These are phyloP conservation scores for Aspergillus sp. DNA, from an alignment of 2,329 filamentous ascomycete species.

Conservation along the genomic window DNA sequence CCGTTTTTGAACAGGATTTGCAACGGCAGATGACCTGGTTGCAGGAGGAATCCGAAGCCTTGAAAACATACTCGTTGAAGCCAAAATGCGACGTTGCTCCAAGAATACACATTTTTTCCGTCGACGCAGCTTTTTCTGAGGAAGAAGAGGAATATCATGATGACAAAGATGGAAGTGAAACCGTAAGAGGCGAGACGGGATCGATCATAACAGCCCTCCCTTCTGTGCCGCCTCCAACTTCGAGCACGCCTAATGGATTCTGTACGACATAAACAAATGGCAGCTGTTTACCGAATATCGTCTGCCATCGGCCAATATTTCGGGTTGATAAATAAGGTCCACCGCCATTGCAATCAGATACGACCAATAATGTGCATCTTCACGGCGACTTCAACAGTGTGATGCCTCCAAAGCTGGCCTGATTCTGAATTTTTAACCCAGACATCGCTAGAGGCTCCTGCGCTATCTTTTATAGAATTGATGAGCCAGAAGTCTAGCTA, in stretches of 20 bases:
- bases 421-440: too few relatives aligned
- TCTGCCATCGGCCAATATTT: too few relatives aligned
- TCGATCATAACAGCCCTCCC: conserved; percentile 25
- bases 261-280: too few relatives aligned
- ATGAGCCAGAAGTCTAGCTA: too few relatives aligned
- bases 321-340: too few relatives aligned
- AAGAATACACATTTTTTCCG: conserved; percentile 27
- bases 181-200: conserved; percentile 8
- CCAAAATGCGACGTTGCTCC: conserved; percentile 20
- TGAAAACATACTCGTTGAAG: conserved; percentile 28
- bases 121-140: conserved; percentile 19
- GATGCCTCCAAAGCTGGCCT: too few relatives aligned
- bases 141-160: conserved; percentile 7
- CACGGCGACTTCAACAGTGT: too few relatives aligned
- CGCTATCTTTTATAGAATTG: too few relatives aligned
- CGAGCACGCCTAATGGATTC: background rate
- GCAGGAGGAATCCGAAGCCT: conserved; percentile 18
- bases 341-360: too few relatives aligned
- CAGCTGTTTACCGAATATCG: too few relatives aligned
- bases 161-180: background rate
- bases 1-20: conserved; percentile 10
- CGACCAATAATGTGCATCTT: too few relatives aligned
- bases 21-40: conserved; percentile 26
- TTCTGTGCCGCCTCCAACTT: conserved; percentile 8
- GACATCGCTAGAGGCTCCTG: too few relatives aligned